A percentile compares a stretch with the other conserved stretches of the same genome.
These are phyloP conservation scores for Hypoxylon sp. DNA, from an alignment of 2,329 filamentous ascomycete genomes.

Conservation along the genomic window DNA sequence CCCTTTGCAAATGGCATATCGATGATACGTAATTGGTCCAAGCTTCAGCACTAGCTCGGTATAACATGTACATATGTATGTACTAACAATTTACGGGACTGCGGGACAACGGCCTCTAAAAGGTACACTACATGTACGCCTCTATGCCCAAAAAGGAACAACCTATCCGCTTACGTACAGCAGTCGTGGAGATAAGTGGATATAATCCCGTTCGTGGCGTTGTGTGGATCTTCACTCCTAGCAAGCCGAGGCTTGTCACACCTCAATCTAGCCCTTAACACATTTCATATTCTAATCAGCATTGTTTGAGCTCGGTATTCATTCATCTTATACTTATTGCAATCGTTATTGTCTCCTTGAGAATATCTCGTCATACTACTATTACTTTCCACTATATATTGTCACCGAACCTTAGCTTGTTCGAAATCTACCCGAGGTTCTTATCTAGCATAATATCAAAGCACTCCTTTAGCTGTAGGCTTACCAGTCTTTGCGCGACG, in stretches of 20 bases:
- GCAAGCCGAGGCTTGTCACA: conserved; percentile 30
- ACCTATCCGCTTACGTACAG: neutral
- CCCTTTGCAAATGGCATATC: conserved; percentile 36
- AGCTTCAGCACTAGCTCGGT: conserved; percentile 14
- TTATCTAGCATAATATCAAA: neutral
- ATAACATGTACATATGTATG: too few relatives aligned
- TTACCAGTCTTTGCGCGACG: conserved; percentile 18
- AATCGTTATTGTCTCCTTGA: neutral
- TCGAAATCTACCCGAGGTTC: neutral
- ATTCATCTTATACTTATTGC: neutral
- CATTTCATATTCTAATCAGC: conserved; percentile 2
- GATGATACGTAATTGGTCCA: conserved; percentile 45
- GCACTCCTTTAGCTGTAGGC: neutral
- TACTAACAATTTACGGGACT: conserved; percentile 28
- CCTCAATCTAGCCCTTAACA: neutral
- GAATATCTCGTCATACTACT: neutral
- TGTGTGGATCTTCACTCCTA: conserved; percentile 9
- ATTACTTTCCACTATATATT: neutral
- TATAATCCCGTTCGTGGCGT: conserved; percentile 15
- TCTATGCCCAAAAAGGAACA: conserved; percentile 17
- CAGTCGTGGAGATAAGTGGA: conserved; percentile 5
- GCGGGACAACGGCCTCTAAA: too few relatives aligned
- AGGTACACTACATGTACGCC: too few relatives aligned
- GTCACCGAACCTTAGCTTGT: neutral
- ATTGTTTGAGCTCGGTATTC: neutral